A percentile compares a stretch with the other conserved stretches of the same genome.
Conservation (phyloP, 2,329 filamentous ascomycete genomes). For the Claviceps sp. region DNA sequence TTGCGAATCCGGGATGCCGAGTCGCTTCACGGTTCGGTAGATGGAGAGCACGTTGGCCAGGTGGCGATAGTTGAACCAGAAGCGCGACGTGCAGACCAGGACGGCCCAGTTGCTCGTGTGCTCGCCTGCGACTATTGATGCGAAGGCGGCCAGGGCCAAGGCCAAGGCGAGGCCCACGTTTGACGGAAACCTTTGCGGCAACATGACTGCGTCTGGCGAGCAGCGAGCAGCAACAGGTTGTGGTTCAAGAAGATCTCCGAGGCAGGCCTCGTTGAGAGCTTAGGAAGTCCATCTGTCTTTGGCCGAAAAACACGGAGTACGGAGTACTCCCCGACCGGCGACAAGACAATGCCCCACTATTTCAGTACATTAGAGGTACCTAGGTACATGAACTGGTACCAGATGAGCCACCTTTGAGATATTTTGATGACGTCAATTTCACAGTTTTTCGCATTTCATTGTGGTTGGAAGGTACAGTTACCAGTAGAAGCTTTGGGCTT, state of each 20-base stretch:
- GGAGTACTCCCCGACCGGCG: no score
- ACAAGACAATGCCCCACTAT: no score
- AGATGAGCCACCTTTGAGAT: no score
- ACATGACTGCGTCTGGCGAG: constrained; percentile 22
- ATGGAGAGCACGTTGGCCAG: constrained; percentile 94
- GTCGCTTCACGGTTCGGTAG: constrained; percentile 93
- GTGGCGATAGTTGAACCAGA: constrained; percentile 99
- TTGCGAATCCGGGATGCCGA: constrained; percentile 94
- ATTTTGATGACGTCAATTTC: no score
- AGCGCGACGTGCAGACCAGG: constrained; percentile 93
- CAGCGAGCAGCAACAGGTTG: neutral
- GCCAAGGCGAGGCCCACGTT: constrained; percentile 32
- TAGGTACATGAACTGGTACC: no score
- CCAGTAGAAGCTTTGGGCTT: no score
- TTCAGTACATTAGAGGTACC: no score
- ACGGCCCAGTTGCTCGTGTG: constrained; percentile 99
- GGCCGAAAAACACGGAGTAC: no score
- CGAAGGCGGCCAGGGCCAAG: constrained; percentile 31
- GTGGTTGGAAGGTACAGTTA: no score
- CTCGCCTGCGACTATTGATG: constrained; percentile 42
- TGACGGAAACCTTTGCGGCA: constrained; percentile 31
- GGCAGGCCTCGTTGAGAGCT: no score
- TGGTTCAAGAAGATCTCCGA: neutral
- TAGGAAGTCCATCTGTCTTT: no score
- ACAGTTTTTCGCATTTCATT: no score